These are phyloP conservation scores for Cordyceps fumosorosea DNA, from an alignment of 2,329 filamentous ascomycete genomes.

Conservation along the genomic window DNA sequence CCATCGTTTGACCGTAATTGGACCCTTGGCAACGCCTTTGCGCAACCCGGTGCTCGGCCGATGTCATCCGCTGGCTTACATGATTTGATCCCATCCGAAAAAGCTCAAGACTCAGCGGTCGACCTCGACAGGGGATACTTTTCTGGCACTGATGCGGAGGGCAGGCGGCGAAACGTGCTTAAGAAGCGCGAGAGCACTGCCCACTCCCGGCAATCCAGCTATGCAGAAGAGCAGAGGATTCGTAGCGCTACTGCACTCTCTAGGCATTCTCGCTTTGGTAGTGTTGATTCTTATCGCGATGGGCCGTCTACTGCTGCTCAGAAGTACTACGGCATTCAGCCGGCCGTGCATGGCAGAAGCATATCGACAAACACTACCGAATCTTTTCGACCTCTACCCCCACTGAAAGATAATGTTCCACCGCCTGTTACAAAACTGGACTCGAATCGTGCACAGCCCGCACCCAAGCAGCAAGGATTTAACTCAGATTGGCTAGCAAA, in stretches of 20 bases:
- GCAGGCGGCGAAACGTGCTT: conserved; percentile 67
- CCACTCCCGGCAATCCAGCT: conserved; percentile 68
- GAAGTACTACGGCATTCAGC: conserved; percentile 57
- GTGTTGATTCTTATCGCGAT: conserved; percentile 67
- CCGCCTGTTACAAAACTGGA: conserved; percentile 58
- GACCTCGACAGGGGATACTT: conserved; percentile 89
- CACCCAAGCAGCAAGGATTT: conserved; percentile 35
- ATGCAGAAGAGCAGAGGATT: conserved; percentile 65
- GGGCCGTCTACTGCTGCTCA: conserved; percentile 58
- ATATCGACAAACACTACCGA: conserved; percentile 54
- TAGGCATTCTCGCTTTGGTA: conserved; percentile 72
- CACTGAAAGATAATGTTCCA: conserved; percentile 46
- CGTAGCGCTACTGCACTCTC: conserved; percentile 60
- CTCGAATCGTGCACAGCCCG: conserved; percentile 26
- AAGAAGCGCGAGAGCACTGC: conserved; percentile 63
- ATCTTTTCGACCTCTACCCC: conserved; percentile 43
- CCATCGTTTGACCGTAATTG: conserved; percentile 65
- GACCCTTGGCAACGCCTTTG: conserved; percentile 52
- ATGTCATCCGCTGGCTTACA: conserved; percentile 47
- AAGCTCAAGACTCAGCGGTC: conserved; percentile 40
- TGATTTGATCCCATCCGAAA: conserved; percentile 35
- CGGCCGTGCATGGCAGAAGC: conserved; percentile 48
- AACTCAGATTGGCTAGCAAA: conserved; percentile 51
- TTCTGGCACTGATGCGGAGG: conserved; percentile 78
- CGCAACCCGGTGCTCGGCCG: conserved; percentile 36